phyloP scores from a whole-genome alignment of 2,329 filamentous ascomycete genomes.

The Clarireedia hainanense region DNA sequence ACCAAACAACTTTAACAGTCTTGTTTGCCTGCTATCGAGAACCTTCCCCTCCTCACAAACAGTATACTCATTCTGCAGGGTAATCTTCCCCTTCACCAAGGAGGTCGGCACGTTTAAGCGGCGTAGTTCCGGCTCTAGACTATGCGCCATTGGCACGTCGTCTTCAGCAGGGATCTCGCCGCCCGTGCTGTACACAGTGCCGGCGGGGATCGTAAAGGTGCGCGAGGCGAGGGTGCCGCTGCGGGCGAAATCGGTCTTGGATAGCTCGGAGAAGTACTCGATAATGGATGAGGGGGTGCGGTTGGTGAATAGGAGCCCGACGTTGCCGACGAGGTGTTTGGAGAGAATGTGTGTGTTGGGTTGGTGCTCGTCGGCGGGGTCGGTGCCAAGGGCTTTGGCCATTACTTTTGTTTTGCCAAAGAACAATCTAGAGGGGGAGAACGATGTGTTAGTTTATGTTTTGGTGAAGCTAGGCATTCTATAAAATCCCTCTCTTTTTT shows the following conservation, averaged over 20 bases:
- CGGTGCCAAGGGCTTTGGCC: constrained; percentile 83
- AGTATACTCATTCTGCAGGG: constrained; percentile 46
- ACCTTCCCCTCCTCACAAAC: constrained; percentile 80
- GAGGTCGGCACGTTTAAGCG: constrained; percentile 84
- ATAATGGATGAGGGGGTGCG: constrained; percentile 59
- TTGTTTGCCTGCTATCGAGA: constrained; percentile 85
- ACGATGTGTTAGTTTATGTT: neutral
- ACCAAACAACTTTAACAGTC: constrained; percentile 87
- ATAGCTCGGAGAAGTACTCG: constrained; percentile 64
- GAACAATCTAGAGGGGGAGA: constrained; percentile 59
- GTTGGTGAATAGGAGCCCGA: constrained; percentile 87
- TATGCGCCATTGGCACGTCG: constrained; percentile 81
- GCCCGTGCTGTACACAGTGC: constrained; percentile 71
- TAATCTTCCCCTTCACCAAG: constrained; percentile 81
- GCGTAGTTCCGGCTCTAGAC: constrained; percentile 81
- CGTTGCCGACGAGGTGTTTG: constrained; percentile 66
- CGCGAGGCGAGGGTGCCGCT: constrained; percentile 70
- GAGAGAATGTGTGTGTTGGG: constrained; percentile 66
- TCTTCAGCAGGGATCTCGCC: constrained; percentile 74
- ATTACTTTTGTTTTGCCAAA: constrained; percentile 99
- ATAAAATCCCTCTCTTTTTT: constrained; percentile 3
- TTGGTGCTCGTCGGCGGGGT: constrained; percentile 69
- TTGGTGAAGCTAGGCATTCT: neutral
- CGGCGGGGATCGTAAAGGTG: constrained; percentile 72
- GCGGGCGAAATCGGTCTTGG: constrained; percentile 82